Conservation (phyloP, 148 eudicot genomes). For the Diospyros lotus region DNA sequence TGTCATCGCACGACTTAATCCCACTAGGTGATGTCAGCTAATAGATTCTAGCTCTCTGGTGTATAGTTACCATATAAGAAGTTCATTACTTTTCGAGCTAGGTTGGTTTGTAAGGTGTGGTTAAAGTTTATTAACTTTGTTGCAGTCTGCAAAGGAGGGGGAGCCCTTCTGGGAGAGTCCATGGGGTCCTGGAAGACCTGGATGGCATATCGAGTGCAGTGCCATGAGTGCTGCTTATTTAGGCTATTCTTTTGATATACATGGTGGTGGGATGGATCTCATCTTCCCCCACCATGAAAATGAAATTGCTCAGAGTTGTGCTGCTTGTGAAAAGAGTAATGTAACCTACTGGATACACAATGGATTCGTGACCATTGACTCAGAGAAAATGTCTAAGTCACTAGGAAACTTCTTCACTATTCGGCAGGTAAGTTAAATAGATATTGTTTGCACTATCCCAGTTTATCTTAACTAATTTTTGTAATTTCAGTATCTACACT, state of each 20-base stretch:
- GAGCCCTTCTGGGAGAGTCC: slow-evolving; percentile 99
- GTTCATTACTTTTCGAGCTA: not conserved
- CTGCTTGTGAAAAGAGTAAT: slow-evolving; percentile 75
- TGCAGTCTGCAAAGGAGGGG: slow-evolving; percentile 91
- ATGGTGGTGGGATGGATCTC: slow-evolving; percentile 99
- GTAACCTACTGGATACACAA: slow-evolving; percentile 91
- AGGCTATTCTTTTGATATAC: slow-evolving; percentile 85
- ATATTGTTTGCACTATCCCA: not conserved
- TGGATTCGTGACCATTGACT: slow-evolving; percentile 88
- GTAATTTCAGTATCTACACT: not conserved
- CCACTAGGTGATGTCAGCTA: too few relatives aligned
- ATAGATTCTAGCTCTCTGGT: too few relatives aligned
- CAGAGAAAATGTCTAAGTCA: slow-evolving; percentile 95
- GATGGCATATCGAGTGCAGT: slow-evolving; percentile 99
- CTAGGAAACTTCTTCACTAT: slow-evolving; percentile 98
- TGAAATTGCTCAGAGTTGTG: slow-evolving; percentile 97
- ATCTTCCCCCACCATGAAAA: slow-evolving; percentile 98
- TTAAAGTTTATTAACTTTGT: slow-evolving; percentile 11
- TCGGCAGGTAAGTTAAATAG: slow-evolving; percentile 58
- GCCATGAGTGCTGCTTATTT: slow-evolving; percentile 95
- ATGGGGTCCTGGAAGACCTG: slow-evolving; percentile 99
- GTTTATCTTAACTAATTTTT: not conserved
- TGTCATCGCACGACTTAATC: too few relatives aligned
- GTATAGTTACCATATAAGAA: not conserved
- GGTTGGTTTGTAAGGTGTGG: not conserved